Evolutionary conservation across 2,329 filamentous ascomycete species (phyloP).

Genomic region (Eutypa lata): DNA sequence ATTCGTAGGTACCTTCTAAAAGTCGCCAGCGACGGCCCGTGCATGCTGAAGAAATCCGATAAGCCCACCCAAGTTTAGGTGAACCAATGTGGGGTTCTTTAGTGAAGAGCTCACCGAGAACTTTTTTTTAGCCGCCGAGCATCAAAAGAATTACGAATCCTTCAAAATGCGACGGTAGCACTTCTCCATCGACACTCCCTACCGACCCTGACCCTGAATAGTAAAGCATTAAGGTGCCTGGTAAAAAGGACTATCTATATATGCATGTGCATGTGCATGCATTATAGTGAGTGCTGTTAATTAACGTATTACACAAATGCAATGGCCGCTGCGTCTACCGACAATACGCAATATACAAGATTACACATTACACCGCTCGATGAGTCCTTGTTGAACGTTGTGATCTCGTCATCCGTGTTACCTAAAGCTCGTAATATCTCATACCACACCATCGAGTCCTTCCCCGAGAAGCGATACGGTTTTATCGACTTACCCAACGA

Average conservation of each 20-base stretch:
- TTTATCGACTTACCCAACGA: conserved; percentile 78
- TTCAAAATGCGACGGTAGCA: background rate
- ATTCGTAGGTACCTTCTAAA: background rate
- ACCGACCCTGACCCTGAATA: background rate
- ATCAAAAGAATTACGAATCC: background rate
- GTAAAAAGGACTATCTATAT: background rate
- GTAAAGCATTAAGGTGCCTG: background rate
- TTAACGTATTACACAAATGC: no score
- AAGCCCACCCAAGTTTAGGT: background rate
- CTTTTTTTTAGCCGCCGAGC: background rate
- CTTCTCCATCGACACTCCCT: background rate
- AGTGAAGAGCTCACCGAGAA: background rate
- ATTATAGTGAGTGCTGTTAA: no score
- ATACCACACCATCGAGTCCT: conserved; percentile 82
- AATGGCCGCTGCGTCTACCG: conserved; percentile 2
- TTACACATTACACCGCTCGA: conserved; percentile 89
- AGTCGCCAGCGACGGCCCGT: conserved; percentile 6
- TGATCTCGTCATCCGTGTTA: conserved; percentile 67
- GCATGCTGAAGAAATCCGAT: conserved; percentile 1
- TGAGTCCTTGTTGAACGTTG: conserved; percentile 65
- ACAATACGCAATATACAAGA: conserved; percentile 42
- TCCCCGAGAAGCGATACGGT: conserved; percentile 87
- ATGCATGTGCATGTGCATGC: no score
- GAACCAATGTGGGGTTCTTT: background rate
- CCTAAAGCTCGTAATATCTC: conserved; percentile 74